Percentiles rank a stretch among this genome's conserved stretches.
phyloP scores from a whole-genome alignment of 352 stramenopile genomes.

The Globisporangium perplexum region DNA sequence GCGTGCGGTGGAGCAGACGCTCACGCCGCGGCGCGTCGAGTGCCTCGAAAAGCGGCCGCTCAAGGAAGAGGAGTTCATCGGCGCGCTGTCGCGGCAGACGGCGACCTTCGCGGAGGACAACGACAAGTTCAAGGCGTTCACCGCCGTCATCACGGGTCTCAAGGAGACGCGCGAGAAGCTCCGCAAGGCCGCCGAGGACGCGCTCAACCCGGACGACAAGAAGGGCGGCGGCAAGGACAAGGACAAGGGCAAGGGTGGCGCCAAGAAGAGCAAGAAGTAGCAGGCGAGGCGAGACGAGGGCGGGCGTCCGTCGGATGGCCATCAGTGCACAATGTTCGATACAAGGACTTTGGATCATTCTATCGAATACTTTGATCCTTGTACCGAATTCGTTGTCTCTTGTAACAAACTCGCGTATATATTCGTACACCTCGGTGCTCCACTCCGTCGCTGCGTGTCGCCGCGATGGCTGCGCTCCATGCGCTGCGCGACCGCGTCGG shows the following conservation, averaged over 20 bases:
- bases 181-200: constrained; percentile 50
- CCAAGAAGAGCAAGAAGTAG: constrained; percentile 75
- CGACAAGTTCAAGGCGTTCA: constrained; percentile 78
- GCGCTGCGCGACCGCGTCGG: constrained; percentile 8
- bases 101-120: constrained; percentile 64
- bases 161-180: constrained; percentile 67
- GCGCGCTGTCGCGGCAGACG: constrained; percentile 54
- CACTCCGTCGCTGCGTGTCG: too few relatives aligned
- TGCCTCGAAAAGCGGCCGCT: constrained; percentile 78
- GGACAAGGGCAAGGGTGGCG: constrained; percentile 45
- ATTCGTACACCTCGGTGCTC: too few relatives aligned
- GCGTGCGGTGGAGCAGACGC: constrained; percentile 58
- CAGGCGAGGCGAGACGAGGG: not conserved
- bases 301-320: too few relatives aligned
- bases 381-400: not conserved
- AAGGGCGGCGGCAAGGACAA: constrained; percentile 65
- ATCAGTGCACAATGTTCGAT: too few relatives aligned
- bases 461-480: constrained; percentile 6
- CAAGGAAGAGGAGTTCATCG: constrained; percentile 86
- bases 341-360: too few relatives aligned
- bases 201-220: constrained; percentile 60
- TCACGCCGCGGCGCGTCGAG: constrained; percentile 73
- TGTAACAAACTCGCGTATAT: too few relatives aligned
- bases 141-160: constrained; percentile 59
- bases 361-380: too few relatives aligned